Percentiles rank a stretch among this genome's conserved stretches.
phyloP scores from a whole-genome alignment of 2,329 filamentous ascomycete genomes.

The Microcyclosporella mali region DNA sequence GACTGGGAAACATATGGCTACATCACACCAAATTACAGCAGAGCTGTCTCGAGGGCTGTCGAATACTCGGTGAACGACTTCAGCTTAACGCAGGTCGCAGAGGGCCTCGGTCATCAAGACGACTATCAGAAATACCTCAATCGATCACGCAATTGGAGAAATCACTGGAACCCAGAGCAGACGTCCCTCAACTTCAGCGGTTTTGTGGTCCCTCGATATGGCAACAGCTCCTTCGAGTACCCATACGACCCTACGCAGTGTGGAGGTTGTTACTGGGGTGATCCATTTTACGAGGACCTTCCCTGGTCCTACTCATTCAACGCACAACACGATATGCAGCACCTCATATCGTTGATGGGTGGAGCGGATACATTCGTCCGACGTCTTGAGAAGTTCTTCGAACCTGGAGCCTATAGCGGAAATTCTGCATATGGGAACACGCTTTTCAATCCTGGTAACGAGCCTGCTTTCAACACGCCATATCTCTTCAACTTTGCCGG shows the following conservation, averaged over 20 bases:
- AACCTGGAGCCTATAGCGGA: constrained; percentile 32
- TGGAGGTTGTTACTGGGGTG: constrained; percentile 61
- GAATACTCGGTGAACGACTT: constrained; percentile 70
- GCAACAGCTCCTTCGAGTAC: constrained; percentile 33
- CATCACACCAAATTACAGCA: constrained; percentile 59
- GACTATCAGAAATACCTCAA: constrained; percentile 56
- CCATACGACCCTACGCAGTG: constrained; percentile 48
- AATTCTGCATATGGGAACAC: constrained; percentile 36
- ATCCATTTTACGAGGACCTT: constrained; percentile 58
- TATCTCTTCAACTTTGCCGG: constrained; percentile 63
- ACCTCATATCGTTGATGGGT: constrained; percentile 35
- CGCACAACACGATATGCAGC: constrained; percentile 37
- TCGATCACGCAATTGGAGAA: constrained; percentile 64
- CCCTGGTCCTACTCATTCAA: constrained; percentile 65
- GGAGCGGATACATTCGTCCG: constrained; percentile 34
- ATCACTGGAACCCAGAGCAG: constrained; percentile 60
- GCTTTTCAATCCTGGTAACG: constrained; percentile 52
- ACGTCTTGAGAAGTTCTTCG: constrained; percentile 38
- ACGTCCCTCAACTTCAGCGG: constrained; percentile 54
- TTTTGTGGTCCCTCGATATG: constrained; percentile 61
- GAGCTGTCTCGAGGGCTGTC: constrained; percentile 62
- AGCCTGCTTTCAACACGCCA: constrained; percentile 55
- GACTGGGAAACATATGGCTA: constrained; percentile 67
- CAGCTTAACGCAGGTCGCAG: constrained; percentile 58
- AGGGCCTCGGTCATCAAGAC: constrained; percentile 46